Conservation (phyloP, 257 asterid genomes). For the Salvia splendens region DNA sequence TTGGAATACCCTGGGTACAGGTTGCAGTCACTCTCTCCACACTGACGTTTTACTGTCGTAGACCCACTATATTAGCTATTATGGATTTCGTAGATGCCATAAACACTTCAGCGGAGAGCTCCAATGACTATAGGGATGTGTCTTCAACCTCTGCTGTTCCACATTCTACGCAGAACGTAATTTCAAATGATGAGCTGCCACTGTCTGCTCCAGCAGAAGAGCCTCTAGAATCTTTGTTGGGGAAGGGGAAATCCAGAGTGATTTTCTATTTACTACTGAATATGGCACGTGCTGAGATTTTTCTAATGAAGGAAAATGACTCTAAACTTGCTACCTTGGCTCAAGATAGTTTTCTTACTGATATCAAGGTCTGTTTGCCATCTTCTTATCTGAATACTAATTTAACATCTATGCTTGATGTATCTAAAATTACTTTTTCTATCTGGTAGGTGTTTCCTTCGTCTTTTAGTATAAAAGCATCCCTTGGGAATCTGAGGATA, state of each 20-base stretch:
- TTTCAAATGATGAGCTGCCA: slow-evolving; percentile 44
- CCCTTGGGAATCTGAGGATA: slow-evolving; percentile 93
- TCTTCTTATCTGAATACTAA: slow-evolving; percentile 23
- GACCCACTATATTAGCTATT: slow-evolving; percentile 87
- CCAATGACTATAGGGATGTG: slow-evolving; percentile 55
- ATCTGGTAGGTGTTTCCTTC: slow-evolving; percentile 80
- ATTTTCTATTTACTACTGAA: slow-evolving; percentile 68
- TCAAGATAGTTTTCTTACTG: slow-evolving; percentile 84
- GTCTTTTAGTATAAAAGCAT: slow-evolving; percentile 88
- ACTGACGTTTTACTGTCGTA: slow-evolving; percentile 87
- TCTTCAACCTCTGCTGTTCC: slow-evolving; percentile 49
- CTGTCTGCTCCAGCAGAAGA: slow-evolving; percentile 62
- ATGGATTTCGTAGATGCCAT: slow-evolving; percentile 74
- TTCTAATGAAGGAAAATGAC: slow-evolving; percentile 88
- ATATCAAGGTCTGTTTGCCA: slow-evolving; percentile 64
- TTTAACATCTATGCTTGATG: slow-evolving; percentile 25
- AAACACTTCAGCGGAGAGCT: slow-evolving; percentile 51
- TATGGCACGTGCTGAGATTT: slow-evolving; percentile 96
- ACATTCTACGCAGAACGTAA: slow-evolving; percentile 38
- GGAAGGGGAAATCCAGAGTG: slow-evolving; percentile 92
- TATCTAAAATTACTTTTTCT: slow-evolving; percentile 32
- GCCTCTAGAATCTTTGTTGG: slow-evolving; percentile 75
- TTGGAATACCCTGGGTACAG: slow-evolving; percentile 42
- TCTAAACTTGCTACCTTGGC: slow-evolving; percentile 80
- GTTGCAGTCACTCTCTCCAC: slow-evolving; percentile 89